Evolutionary conservation across 1,284 basidiomycete species (phyloP).

Genomic region (Marasmius tenuissimus): DNA sequence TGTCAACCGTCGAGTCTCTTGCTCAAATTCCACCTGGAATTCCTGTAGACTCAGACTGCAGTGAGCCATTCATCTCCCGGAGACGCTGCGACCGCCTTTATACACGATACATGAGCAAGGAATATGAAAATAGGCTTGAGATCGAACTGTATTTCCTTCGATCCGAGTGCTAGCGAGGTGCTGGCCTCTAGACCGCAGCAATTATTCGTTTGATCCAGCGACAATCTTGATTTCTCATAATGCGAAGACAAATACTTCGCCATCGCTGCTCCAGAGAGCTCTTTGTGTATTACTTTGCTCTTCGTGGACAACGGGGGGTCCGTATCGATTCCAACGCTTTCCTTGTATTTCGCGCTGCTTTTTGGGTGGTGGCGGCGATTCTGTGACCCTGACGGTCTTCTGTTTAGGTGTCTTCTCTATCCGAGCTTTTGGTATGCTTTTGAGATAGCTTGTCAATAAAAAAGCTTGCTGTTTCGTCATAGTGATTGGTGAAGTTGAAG

Average conservation of each 20-base stretch:
- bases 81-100: slow-evolving; percentile 86
- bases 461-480: neutral
- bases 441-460: neutral
- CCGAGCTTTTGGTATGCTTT: slow-evolving; percentile 27
- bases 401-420: slow-evolving; percentile 16
- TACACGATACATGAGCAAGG: slow-evolving; percentile 92
- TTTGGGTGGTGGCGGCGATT: slow-evolving; percentile 18
- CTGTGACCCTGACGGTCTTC: slow-evolving; percentile 17
- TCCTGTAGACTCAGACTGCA: too few relatives aligned
- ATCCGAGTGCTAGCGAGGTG: slow-evolving; percentile 38
- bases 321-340: neutral
- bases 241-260: slow-evolving; percentile 33
- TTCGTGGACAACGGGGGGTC: slow-evolving; percentile 9
- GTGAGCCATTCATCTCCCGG: slow-evolving; percentile 96
- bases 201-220: slow-evolving; percentile 93
- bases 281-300: slow-evolving; percentile 30
- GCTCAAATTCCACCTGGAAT: slow-evolving; percentile 90
- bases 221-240: slow-evolving; percentile 74
- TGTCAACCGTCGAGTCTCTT: slow-evolving; percentile 91
- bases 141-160: slow-evolving; percentile 36
- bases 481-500: neutral
- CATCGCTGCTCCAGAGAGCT: neutral
- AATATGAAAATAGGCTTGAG: slow-evolving; percentile 92
- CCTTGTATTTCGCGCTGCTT: slow-evolving; percentile 6
- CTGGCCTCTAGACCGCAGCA: slow-evolving; percentile 85